Conservation (phyloP, 1,284 basidiomycete species). For the Apiotrichum siamense region DNA sequence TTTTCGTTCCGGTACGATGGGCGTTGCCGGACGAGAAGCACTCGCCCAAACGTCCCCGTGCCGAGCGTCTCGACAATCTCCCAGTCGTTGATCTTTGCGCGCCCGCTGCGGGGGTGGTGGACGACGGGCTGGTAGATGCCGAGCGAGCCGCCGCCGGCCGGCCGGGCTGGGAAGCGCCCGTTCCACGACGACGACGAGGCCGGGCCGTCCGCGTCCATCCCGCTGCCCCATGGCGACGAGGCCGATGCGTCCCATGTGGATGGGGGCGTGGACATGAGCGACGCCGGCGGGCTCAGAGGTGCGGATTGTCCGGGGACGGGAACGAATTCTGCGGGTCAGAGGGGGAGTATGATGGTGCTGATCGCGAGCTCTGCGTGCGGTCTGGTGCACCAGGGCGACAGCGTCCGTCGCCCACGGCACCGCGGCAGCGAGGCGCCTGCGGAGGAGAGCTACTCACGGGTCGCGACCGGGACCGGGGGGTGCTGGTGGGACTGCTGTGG, state of each 20-base stretch:
- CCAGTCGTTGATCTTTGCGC: slow-evolving; percentile 42
- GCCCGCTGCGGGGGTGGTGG: slow-evolving; percentile 16
- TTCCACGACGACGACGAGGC: slow-evolving; percentile 9
- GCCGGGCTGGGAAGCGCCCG: slow-evolving; percentile 3
- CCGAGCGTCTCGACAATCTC: slow-evolving; percentile 48
- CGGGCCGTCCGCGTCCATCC: slow-evolving; percentile 19
- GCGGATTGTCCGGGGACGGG: slow-evolving; percentile 17
- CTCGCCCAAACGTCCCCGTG: slow-evolving; percentile 48
- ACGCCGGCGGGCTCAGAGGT: slow-evolving; percentile 37
- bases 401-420: no score
- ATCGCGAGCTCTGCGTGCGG: no score
- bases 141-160: not conserved
- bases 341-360: no score
- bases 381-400: no score
- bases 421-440: no score
- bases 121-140: slow-evolving; percentile 4
- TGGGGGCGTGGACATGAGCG: slow-evolving; percentile 37
- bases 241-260: slow-evolving; percentile 26
- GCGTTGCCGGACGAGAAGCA: slow-evolving; percentile 45
- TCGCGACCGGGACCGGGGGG: not conserved
- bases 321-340: slow-evolving; percentile 17
- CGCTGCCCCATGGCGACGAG: slow-evolving; percentile 21
- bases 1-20: slow-evolving; percentile 43
- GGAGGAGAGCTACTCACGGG: no score
- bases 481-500: slow-evolving; percentile 2